These are phyloP conservation scores for Tetrapisispora nanseiensis DNA, from an alignment of 805 yeast genomes.

Conservation along the genomic window DNA sequence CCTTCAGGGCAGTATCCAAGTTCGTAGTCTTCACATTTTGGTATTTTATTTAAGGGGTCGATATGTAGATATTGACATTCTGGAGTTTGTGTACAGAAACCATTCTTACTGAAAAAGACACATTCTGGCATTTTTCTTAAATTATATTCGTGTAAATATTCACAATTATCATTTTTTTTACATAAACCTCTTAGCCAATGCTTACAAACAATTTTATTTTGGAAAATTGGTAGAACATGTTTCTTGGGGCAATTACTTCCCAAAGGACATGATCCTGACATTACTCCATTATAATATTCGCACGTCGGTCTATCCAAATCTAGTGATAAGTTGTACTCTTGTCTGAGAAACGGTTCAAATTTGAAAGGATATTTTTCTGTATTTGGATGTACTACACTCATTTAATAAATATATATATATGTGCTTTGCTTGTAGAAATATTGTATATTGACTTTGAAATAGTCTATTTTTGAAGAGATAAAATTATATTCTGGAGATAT, in stretches of 20 bases:
- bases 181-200: constrained; percentile 98
- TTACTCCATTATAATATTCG: constrained; percentile 41
- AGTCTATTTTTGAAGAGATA: no score
- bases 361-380: constrained; percentile 39
- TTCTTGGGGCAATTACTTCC: constrained; percentile 82
- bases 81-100: constrained; percentile 83
- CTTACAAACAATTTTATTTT: constrained; percentile 84
- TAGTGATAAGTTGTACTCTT: constrained; percentile 71
- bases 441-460: no score
- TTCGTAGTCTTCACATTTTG: constrained; percentile 75
- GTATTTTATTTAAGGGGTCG: constrained; percentile 82
- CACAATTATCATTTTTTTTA: constrained; percentile 94
- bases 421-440: background rate
- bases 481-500: no score
- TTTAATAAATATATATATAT: constrained; percentile 1
- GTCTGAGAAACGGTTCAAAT: constrained; percentile 74
- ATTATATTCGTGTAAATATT: constrained; percentile 90
- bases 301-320: constrained; percentile 89
- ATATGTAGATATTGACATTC: constrained; percentile 90
- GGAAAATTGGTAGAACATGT: constrained; percentile 59
- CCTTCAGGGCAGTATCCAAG: constrained; percentile 91
- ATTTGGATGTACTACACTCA: constrained; percentile 35
- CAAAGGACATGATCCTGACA: constrained; percentile 54
- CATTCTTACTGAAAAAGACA: constrained; percentile 67
- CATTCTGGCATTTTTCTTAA: constrained; percentile 96